Evolutionary conservation across 805 yeast genomes (phyloP).

Genomic region (Kodamaea fukazawae): DNA sequence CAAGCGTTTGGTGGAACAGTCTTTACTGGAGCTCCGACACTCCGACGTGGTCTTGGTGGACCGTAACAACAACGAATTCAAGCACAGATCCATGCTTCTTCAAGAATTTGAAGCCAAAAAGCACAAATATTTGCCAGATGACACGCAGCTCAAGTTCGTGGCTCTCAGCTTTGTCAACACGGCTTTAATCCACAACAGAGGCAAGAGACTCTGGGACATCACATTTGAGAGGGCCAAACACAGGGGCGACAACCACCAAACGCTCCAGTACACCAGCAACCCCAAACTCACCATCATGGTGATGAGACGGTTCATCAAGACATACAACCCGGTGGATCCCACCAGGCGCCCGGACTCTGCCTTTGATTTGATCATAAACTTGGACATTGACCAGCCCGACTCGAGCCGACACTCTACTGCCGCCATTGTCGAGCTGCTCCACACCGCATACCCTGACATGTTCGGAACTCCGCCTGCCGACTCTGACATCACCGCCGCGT

Average conservation of each 20-base stretch:
- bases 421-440: slow-evolving; percentile 20
- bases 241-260: slow-evolving; percentile 87
- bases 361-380: slow-evolving; percentile 63
- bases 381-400: slow-evolving; percentile 27
- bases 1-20: slow-evolving; percentile 29
- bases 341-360: slow-evolving; percentile 52
- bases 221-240: slow-evolving; percentile 57
- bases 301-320: slow-evolving; percentile 67
- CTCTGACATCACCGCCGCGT: neutral
- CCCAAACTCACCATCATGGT: slow-evolving; percentile 53
- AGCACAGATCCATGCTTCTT: slow-evolving; percentile 43
- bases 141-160: slow-evolving; percentile 49
- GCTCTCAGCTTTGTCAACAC: slow-evolving; percentile 60
- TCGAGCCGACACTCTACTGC: slow-evolving; percentile 15
- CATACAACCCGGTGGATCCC: slow-evolving; percentile 60
- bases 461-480: slow-evolving; percentile 9
- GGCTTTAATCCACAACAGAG: slow-evolving; percentile 18
- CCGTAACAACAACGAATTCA: slow-evolving; percentile 70
- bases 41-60: slow-evolving; percentile 68
- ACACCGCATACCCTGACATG: slow-evolving; percentile 42
- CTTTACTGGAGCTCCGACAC: neutral
- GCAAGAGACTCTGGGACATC: slow-evolving; percentile 36
- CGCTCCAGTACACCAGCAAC: slow-evolving; percentile 58
- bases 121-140: slow-evolving; percentile 9
- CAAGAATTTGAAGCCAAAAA: slow-evolving; percentile 15